These are phyloP conservation scores for Agaricus blazei DNA, from an alignment of 768 basidiomycete species.

Conservation along the genomic window DNA sequence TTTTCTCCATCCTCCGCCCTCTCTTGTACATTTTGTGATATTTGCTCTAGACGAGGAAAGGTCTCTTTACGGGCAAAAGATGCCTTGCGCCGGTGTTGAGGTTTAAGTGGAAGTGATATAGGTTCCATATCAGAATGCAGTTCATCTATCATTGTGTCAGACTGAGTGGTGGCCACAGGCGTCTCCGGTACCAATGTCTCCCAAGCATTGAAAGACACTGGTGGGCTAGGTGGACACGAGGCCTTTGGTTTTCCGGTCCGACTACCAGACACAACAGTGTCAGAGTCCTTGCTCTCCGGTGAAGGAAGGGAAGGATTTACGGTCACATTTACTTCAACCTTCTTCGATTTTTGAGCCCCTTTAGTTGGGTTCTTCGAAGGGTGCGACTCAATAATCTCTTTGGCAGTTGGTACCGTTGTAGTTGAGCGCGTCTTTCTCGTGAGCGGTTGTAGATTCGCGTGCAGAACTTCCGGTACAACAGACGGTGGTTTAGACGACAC, in stretches of 20 bases:
- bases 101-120: slow-evolving; percentile 5
- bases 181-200: slow-evolving; percentile 11
- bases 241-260: neutral
- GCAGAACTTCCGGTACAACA: neutral
- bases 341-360: neutral
- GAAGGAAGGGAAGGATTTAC: neutral
- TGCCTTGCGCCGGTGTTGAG: slow-evolving; percentile 1
- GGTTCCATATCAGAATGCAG: slow-evolving; percentile 20
- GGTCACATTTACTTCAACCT: neutral
- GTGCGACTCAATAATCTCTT: neutral
- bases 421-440: neutral
- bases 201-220: slow-evolving; percentile 11
- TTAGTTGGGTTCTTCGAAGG: neutral
- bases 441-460: neutral
- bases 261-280: neutral
- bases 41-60: neutral
- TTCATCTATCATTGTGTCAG: slow-evolving; percentile 23
- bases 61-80: neutral
- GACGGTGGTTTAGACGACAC: neutral
- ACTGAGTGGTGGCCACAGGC: slow-evolving; percentile 2
- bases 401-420: neutral
- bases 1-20: neutral
- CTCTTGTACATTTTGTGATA: neutral
- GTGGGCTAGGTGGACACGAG: neutral
- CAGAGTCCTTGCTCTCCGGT: neutral